Base-by-base conservation (phyloP, 352 stramenopile species). In the Pythium chondricola region DNA sequence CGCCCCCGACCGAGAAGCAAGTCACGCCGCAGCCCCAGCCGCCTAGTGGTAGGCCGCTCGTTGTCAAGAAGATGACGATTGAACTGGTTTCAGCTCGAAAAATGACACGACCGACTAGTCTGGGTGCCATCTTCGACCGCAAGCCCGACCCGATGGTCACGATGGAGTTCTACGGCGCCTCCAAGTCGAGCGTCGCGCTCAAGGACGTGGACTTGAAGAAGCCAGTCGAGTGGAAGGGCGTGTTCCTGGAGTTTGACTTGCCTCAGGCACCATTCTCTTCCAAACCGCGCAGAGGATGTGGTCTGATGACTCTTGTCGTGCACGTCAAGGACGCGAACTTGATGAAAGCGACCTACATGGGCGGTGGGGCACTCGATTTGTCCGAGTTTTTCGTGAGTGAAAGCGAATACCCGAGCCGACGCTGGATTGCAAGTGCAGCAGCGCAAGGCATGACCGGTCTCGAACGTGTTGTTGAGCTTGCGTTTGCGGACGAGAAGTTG, bases 161-260 rank as follows among this genome's bases (percentile, higher is more conserved):
- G 1, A 17, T 76, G 4, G 57, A 73, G 38, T 67, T 73, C 16
- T 51, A 48, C 13, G 67, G 67, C 2, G 35, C 57, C 2, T 22
- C 44, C 0, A 65, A 58, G 43, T 35, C 41, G 4, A 65, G 48
- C 11, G 25, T 43, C 2, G 36, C 55, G 8, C 33, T 74, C 20
- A 73, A 71, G 20, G 55, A 74, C 26, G 57, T 71, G 2, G 61
- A 77, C 43, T 31, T 67, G n/a, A 74, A 69, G 54, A 65, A 74
- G 24, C 31, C 51, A 0, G 40, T 77, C 3, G 44, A 57, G 8
- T 71, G 61, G 63, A 61, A 29, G 2, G 33, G 56, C 10, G 21
- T 30, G 17, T 45, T 44, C 8, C 26, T 71, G 7, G 32, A 9
- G 30, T 69, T 74, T 42, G 58, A 68, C 9, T 43, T 76, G 16